A percentile compares a stretch with the other conserved stretches of the same genome.
Evolutionary conservation across 2,329 filamentous ascomycete species (phyloP).

Genomic region (Aspergillus tamarii): DNA sequence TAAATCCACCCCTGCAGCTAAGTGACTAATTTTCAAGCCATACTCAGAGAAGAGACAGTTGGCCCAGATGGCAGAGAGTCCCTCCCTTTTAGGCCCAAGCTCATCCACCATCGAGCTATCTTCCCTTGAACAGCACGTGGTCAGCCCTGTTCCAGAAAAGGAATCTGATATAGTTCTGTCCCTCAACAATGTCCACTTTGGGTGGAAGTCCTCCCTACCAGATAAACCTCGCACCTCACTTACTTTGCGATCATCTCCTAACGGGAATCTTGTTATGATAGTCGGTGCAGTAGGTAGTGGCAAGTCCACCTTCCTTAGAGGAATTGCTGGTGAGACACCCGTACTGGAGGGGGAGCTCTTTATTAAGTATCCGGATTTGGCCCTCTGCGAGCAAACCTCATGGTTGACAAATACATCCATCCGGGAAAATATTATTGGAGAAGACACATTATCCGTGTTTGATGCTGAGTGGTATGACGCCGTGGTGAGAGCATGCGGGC

Average conservation of each 20-base stretch:
- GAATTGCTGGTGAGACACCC: constrained; percentile 35
- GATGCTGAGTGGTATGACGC: constrained; percentile 21
- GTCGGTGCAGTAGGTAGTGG: constrained; percentile 53
- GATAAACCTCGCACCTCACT: constrained; percentile 11
- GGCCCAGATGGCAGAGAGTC: not conserved
- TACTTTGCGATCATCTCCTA: not conserved
- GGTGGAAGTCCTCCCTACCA: constrained; percentile 7
- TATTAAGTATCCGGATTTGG: constrained; percentile 22
- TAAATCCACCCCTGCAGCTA: not conserved
- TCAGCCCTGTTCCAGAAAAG: not conserved
- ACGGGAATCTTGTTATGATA: constrained; percentile 42
- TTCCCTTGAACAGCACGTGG: not conserved
- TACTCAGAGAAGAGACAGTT: constrained; percentile 19
- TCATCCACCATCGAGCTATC: constrained; percentile 5
- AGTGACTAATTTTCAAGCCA: not conserved
- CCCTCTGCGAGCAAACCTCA: constrained; percentile 33
- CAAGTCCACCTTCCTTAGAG: constrained; percentile 49
- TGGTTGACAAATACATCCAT: constrained; percentile 33
- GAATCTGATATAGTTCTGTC: constrained; percentile 7
- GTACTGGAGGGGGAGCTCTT: constrained; percentile 18
- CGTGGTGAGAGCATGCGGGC: constrained; percentile 25
- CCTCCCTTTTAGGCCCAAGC: not conserved
- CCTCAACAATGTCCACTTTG: constrained; percentile 14
- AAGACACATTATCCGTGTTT: constrained; percentile 14
- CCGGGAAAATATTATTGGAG: constrained; percentile 32